A percentile compares a stretch with the other conserved stretches of the same genome.
Evolutionary conservation across 257 asterid genomes (phyloP).

Genomic region (Paraleonurus japonicus): DNA sequence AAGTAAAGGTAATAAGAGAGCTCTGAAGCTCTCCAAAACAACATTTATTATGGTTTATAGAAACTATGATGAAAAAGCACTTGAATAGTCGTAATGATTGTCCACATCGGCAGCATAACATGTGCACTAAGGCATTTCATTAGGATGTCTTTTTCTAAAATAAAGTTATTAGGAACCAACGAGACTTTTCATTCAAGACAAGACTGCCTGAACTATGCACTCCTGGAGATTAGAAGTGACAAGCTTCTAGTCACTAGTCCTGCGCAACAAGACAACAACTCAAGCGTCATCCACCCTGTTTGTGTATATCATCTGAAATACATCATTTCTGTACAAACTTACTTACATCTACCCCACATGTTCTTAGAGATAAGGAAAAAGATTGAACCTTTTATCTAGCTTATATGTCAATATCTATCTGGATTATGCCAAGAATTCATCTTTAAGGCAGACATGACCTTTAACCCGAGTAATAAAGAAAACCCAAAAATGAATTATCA

Average conservation of each 20-base stretch:
- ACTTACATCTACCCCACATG: not conserved
- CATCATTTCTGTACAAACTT: not conserved
- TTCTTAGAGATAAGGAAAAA: not conserved
- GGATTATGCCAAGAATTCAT: not conserved
- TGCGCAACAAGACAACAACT: not conserved
- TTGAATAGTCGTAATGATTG: not conserved
- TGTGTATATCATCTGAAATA: not conserved
- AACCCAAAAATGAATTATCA: constrained; percentile 4
- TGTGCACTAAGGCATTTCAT: not conserved
- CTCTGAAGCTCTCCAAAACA: not conserved
- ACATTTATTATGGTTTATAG: not conserved
- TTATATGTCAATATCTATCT: not conserved
- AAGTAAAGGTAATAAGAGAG: constrained; percentile 10
- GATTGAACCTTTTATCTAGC: not conserved
- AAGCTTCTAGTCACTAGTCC: not conserved
- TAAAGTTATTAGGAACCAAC: constrained; percentile 10
- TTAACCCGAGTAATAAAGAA: constrained; percentile 1
- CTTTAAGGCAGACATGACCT: not conserved
- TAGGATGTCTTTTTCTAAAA: not conserved
- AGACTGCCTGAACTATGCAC: not conserved
- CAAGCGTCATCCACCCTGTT: constrained; percentile 15
- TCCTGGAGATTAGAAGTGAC: not conserved
- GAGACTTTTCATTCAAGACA: not conserved
- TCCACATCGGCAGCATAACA: constrained; percentile 1
- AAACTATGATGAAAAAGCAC: not conserved